A percentile compares a stretch with the other conserved stretches of the same genome.
These are phyloP conservation scores for Metschnikowia orientalis DNA, from an alignment of 805 yeast genomes.

Conservation along the genomic window DNA sequence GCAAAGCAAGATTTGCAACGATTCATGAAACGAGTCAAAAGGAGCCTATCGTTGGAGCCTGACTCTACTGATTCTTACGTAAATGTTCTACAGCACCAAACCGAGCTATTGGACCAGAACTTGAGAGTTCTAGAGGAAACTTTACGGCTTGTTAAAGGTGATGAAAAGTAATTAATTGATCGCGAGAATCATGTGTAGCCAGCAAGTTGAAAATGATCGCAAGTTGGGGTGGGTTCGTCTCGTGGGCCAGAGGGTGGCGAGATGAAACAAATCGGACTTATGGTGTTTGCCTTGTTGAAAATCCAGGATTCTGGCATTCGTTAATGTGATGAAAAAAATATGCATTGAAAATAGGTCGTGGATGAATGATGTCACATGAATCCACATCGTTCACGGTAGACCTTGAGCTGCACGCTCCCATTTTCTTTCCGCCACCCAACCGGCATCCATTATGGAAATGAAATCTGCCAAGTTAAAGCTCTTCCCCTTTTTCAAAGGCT, in stretches of 20 bases:
- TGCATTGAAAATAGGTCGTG: no score
- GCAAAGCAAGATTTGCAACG: constrained; percentile 12
- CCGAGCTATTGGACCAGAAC: constrained; percentile 69
- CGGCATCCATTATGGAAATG: constrained; percentile 66
- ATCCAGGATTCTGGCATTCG: no score
- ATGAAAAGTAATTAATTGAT: no score
- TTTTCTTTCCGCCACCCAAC: constrained; percentile 76
- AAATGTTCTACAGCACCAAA: constrained; percentile 30
- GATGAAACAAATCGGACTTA: no score
- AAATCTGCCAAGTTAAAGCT: constrained; percentile 75
- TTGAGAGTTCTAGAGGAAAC: constrained; percentile 67
- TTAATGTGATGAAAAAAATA: no score
- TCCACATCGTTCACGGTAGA: constrained; percentile 13
- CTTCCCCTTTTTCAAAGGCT: constrained; percentile 50
- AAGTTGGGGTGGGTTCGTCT: no score
- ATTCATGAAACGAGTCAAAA: constrained; percentile 6
- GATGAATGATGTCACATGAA: background rate
- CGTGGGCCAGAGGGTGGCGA: no score
- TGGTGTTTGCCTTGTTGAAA: no score
- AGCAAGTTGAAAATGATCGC: no score
- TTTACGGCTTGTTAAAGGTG: constrained; percentile 21
- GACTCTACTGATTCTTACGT: constrained; percentile 10
- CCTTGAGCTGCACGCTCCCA: constrained; percentile 58
- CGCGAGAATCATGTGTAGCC: no score
- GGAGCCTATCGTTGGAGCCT: constrained; percentile 11